Base-by-base conservation (phyloP, 208 protist species). In the Trypanosomatidae sp. region DNA sequence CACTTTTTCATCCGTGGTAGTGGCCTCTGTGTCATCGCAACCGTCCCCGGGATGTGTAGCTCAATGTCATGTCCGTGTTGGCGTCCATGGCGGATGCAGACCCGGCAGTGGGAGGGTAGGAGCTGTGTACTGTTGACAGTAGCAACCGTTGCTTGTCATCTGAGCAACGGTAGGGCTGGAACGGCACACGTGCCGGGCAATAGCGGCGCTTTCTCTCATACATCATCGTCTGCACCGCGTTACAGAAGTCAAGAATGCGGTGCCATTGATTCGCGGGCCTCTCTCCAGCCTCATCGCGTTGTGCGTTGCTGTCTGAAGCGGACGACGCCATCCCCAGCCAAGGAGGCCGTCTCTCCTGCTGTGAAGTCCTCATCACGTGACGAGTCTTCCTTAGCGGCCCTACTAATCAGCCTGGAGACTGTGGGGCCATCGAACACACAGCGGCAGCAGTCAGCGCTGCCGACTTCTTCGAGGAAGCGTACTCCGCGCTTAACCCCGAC, bases 231-330 rank as follows among this genome's bases (percentile, higher is more conserved):
- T 47, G 36, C 60, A 3, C 60, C 60, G 39, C 60, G 60, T 39
- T 65, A 65, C 60, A 39, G 30, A 46, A 65, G 60, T 8, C 60
- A 19, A 47, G 60, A 44, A 28, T 15, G 60, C 39, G 60, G 33
- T 1, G 15, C 39, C 60, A 44, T 47, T 30, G 60, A 39, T 47
- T 47, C 22, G 8, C 36, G 39, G 60, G 0, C 36, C 7, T 65
- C 60, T 3, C 60, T 22, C 22, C 30, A 65, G 39, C 60, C 60
- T 65, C 60, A 22, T 7, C 60, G 60, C 41, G 60, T 65, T 25
- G 60, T 39, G 36, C 60, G 60, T 44, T 28, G 39, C 60, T 39
- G 60, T 28, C 19, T 39, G n/a, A 65, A 65, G 30, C 4, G 22
- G 28, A 30, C 41, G 22, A 46, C 19, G 36, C 3, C 60, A 13